Base-by-base conservation (phyloP, 2,329 filamentous ascomycete genomes). In the Colletotrichum lentis region DNA sequence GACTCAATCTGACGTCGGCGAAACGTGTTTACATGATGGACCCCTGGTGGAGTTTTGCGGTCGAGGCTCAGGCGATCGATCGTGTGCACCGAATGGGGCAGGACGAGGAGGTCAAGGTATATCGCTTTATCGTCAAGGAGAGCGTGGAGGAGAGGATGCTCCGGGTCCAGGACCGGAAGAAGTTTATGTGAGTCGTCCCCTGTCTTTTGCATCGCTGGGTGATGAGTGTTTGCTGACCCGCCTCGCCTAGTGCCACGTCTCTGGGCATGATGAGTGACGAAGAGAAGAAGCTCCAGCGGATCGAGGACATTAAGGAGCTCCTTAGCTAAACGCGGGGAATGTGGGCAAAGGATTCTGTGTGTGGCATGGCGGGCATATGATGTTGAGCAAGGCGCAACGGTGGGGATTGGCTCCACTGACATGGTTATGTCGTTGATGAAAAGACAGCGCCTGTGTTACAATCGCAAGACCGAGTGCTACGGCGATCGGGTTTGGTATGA, bases 21-120 rank as follows among this genome's bases (percentile, higher is more conserved):
- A 93, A 90, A 71, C 85, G 92, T 62, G 96, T 99, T 5, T 99
- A 91, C 81, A 96, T 99, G 92, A 98, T 99, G 96, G 96, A 99
- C 78, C 96, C 96, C 0, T 99, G 96, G 96, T 99, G 96, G 96
- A 96, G 92, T 76, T 99, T 95, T 79, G 94, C 96, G 0, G 90
- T 98, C 14, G 96, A 99, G 80, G 93, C 94, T 5, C 96, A 99
- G 79, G 96, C 96, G 10, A 98, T 99, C 75, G 96, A 99, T 81
- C 92, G 96, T 1, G 94, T 99, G 41, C 96, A 99, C 81, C 89
- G 96, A 10, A 97, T 99, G 92, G 96, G 96, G 0, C 96, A 99
- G 78, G 89, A 91, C 57, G 86, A 89, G 18, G 92, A 95, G 74
- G 96, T 99, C 2, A 88, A 89, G 64, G 94, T 99, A 0, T 90